Conservation (phyloP, 83 land plant genomes). For the Thuja plicata region DNA sequence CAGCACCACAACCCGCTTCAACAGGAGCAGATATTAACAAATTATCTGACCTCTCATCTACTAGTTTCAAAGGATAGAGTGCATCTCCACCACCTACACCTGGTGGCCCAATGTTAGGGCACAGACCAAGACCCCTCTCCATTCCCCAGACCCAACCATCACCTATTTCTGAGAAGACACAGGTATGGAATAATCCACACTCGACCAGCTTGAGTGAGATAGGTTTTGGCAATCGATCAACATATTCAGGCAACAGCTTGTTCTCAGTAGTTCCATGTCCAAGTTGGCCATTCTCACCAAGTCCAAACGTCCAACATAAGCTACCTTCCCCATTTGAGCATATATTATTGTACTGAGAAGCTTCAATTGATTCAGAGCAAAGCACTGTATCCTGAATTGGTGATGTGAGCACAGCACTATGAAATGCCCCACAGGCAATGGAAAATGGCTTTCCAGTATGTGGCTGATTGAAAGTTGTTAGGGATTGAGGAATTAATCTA, state of each 20-base stretch:
- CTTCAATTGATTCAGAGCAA: background rate
- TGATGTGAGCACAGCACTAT: slow-evolving; percentile 65
- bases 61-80: slow-evolving; percentile 46
- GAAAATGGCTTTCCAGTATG: slow-evolving; percentile 46
- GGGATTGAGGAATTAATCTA: slow-evolving; percentile 45
- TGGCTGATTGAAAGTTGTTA: slow-evolving; percentile 27
- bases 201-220: slow-evolving; percentile 42
- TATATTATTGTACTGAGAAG: slow-evolving; percentile 10
- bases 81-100: slow-evolving; percentile 73
- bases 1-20: slow-evolving; percentile 81
- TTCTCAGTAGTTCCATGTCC: slow-evolving; percentile 69
- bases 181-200: slow-evolving; percentile 83
- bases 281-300: slow-evolving; percentile 85
- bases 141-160: slow-evolving; percentile 93
- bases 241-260: slow-evolving; percentile 33
- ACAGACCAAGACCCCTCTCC: slow-evolving; percentile 85
- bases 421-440: slow-evolving; percentile 80
- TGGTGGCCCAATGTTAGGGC: slow-evolving; percentile 67
- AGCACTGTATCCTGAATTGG: slow-evolving; percentile 20
- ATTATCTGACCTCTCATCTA: slow-evolving; percentile 20
- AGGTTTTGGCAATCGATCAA: slow-evolving; percentile 49
- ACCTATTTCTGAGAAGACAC: slow-evolving; percentile 65
- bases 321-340: slow-evolving; percentile 11
- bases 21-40: slow-evolving; percentile 36
- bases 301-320: slow-evolving; percentile 88